Evolutionary conservation across 1,284 basidiomycete genomes (phyloP), one percentile per base, ranked within the genome.

Genomic region (Rhodotorula mucilaginosa): DNA sequence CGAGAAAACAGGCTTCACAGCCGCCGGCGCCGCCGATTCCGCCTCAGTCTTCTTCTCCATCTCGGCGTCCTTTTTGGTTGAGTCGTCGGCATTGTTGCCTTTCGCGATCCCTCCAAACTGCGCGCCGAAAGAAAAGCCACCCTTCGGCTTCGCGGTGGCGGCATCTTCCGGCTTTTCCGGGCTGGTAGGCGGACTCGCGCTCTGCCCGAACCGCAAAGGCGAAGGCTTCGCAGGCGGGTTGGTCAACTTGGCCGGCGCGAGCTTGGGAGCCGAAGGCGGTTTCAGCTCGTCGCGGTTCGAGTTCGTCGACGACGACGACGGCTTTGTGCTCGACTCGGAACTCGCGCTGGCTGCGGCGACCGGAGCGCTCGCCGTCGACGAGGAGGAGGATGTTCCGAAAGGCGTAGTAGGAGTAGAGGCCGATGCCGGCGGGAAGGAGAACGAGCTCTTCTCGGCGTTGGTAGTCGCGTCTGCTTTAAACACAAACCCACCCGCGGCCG

Each of bases 401-500:
- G 68, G 21, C 4, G 51, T 10, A 10, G 68, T 34, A 5, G 64
- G 21, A 48, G 52, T 58, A n/a, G 62, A 21, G 19, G 6, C 64
- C 8, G 39, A 44, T 5, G 69, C 64, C 16, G 70, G 29, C 3
- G 77, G 74, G 66, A 79, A 77, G 6, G 72, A 49, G 71, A 79
- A 79, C 13, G 52, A 51, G 61, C 75, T 77, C 69, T 77, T 77
- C 51, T 77, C 75, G 57, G 65, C 73, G 58, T 73, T 64, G 6
- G 63, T 39, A 3, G 69, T 58, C 6, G 73, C 70, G 29, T 58
- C 62, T 2, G 76, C 57, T 49, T 79, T 75, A 70, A 77, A 76
- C n/a, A 76, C 74, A 61, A 79, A 79, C 2, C 76, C 75, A 21
- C 77, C 78, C 2, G 51, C 21, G 16, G 60, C 52, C 8, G 76